phyloP scores from a whole-genome alignment of 2,329 filamentous ascomycete species.

The Fusarium pseudograminearum region DNA sequence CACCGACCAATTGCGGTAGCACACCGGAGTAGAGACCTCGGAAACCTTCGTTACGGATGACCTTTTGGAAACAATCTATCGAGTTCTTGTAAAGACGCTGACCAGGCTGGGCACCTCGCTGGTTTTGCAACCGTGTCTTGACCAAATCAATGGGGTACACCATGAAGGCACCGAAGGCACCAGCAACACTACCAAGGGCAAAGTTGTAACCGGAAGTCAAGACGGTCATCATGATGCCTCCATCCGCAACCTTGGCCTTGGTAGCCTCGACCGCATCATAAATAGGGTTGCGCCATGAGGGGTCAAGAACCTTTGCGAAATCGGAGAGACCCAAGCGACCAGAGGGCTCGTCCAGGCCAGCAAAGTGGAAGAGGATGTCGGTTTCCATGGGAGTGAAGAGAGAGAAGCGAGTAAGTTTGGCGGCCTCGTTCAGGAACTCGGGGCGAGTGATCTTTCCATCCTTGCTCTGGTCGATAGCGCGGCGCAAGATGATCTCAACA shows the following conservation, averaged over 20 bases:
- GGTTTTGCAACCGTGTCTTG: constrained; percentile 99
- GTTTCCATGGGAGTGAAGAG: constrained; percentile 99
- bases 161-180: constrained; percentile 99
- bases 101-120: constrained; percentile 84
- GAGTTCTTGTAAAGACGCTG: constrained; percentile 97
- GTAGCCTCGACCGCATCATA: constrained; percentile 64
- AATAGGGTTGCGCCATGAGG: constrained; percentile 81
- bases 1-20: constrained; percentile 92
- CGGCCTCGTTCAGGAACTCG: constrained; percentile 95
- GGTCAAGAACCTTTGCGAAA: constrained; percentile 95
- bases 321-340: constrained; percentile 84
- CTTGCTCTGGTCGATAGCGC: constrained; percentile 82
- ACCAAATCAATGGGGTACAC: constrained; percentile 99
- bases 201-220: constrained; percentile 87
- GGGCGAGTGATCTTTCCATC: constrained; percentile 95
- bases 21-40: constrained; percentile 93
- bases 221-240: constrained; percentile 68
- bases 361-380: constrained; percentile 98
- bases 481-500: constrained; percentile 91
- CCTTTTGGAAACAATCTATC: constrained; percentile 92
- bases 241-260: constrained; percentile 51
- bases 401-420: constrained; percentile 90
- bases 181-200: constrained; percentile 85
- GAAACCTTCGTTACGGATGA: constrained; percentile 91
- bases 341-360: constrained; percentile 88